Evolutionary conservation across 108 stramenopile genomes (phyloP), one percentile per base, ranked within the genome.

Genomic region (Nitzschia sp.): DNA sequence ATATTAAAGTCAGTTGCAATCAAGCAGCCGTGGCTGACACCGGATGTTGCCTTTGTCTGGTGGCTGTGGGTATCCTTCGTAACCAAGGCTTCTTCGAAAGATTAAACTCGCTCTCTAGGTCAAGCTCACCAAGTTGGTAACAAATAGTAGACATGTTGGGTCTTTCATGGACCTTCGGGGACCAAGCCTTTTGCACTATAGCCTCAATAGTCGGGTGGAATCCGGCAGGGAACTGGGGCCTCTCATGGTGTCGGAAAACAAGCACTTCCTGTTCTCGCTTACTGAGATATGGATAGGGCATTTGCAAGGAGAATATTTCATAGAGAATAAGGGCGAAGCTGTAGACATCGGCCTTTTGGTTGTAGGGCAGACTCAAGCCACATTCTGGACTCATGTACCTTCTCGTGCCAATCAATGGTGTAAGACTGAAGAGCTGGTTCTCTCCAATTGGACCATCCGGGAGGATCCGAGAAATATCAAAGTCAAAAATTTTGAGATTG

Each of bases 311-410:
- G 12, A 65, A 12, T 8, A 65, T 51, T 44, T 65, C 43, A 25
- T 65, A 24, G 11, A 65, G 34, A 6, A 81, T 60, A 52, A 90
- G 74, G 22, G 69, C 71, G 69, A 84, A 85, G 37, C 80, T 77
- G 61, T 85, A 86, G 20, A 80, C 75, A 56, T 90, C 89, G 11
- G 83, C 77, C 54, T 78, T 83, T 62, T 48, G 41, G 56, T 78
- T 78, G 76, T 85, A 82, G 8, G 41, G 24, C n/a, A 42, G 3
- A 11, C 38, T 42, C 26, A 65, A 24, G 11, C 67, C 63, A 48
- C 72, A 41, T 63, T 81, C 83, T 29, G 78, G 80, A 15, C 57
- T 55, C 80, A 80, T 77, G 62, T 76, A 80, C 5, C 75, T 38
- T 29, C 61, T 51, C 0, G 75, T 70, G 15, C 68, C 75, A 53